Evolutionary conservation across 306 rosid genomes (phyloP).

Genomic region (Ormosia emarginata): DNA sequence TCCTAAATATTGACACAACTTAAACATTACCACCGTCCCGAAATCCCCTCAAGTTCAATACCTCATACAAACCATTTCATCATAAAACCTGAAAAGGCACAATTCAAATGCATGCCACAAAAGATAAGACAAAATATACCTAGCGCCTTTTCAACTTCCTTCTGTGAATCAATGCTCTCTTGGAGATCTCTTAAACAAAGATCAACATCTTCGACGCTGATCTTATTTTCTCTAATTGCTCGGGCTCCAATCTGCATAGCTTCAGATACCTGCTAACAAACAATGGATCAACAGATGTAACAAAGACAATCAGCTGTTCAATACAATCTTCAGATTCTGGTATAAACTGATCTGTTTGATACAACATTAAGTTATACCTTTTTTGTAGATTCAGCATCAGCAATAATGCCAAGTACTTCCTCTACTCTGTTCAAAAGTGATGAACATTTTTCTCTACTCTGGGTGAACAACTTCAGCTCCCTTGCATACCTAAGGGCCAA

Average conservation of each 20-base stretch:
- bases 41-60: slow-evolving; percentile 22
- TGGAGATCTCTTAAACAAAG: slow-evolving; percentile 69
- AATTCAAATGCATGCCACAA: neutral
- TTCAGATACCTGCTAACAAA: slow-evolving; percentile 71
- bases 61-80: neutral
- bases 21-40: neutral
- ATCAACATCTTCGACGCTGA: slow-evolving; percentile 70
- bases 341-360: neutral
- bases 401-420: slow-evolving; percentile 64
- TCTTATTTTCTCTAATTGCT: slow-evolving; percentile 69
- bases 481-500: slow-evolving; percentile 76
- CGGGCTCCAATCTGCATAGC: slow-evolving; percentile 85
- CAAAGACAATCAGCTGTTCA: slow-evolving; percentile 13
- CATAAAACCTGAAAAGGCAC: neutral
- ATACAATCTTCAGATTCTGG: neutral
- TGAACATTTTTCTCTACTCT: slow-evolving; percentile 72
- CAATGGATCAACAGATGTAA: slow-evolving; percentile 4
- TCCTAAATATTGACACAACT: slow-evolving; percentile 1
- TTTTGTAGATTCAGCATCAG: slow-evolving; percentile 78
- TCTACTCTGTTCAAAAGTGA: slow-evolving; percentile 80
- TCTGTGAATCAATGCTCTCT: slow-evolving; percentile 72
- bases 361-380: slow-evolving; percentile 43
- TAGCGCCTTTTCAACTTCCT: slow-evolving; percentile 67
- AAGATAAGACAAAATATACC: slow-evolving; percentile 46
- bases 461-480: slow-evolving; percentile 60